Conservation (phyloP, 805 yeast genomes). For the Hyphopichia homilentoma region DNA sequence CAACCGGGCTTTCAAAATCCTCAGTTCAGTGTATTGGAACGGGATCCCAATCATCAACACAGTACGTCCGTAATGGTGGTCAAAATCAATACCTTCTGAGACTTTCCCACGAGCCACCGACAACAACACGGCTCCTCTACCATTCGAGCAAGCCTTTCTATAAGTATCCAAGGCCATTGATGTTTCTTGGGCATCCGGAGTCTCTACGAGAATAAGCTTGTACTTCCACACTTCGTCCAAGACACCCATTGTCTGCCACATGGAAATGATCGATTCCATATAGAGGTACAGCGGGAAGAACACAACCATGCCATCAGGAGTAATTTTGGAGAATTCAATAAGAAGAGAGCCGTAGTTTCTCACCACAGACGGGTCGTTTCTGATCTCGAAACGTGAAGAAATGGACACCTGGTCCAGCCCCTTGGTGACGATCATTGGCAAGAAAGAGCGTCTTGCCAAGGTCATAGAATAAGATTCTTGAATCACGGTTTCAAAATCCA, state of each 20-base stretch:
- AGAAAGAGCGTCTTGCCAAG: conserved; percentile 81
- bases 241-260: conserved; percentile 99
- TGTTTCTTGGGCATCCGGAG: conserved; percentile 99
- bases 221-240: conserved; percentile 98
- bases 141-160: conserved; percentile 94
- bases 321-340: conserved; percentile 88
- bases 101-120: conserved; percentile 99
- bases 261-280: conserved; percentile 96
- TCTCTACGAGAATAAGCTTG: conserved; percentile 89
- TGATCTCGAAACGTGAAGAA: conserved; percentile 90
- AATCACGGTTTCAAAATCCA: conserved; percentile 87
- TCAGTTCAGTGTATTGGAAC: conserved; percentile 96
- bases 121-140: conserved; percentile 92
- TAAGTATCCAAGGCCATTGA: conserved; percentile 93
- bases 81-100: conserved; percentile 98
- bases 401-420: conserved; percentile 98
- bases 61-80: conserved; percentile 96
- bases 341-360: conserved; percentile 92
- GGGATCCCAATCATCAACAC: conserved; percentile 99
- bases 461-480: conserved; percentile 97
- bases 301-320: conserved; percentile 98
- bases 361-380: conserved; percentile 97
- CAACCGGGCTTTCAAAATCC: conserved; percentile 89
- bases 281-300: conserved; percentile 95
- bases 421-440: conserved; percentile 94